These are phyloP conservation scores for Amanita fuliginea DNA, from an alignment of 768 basidiomycete genomes.

Conservation along the genomic window DNA sequence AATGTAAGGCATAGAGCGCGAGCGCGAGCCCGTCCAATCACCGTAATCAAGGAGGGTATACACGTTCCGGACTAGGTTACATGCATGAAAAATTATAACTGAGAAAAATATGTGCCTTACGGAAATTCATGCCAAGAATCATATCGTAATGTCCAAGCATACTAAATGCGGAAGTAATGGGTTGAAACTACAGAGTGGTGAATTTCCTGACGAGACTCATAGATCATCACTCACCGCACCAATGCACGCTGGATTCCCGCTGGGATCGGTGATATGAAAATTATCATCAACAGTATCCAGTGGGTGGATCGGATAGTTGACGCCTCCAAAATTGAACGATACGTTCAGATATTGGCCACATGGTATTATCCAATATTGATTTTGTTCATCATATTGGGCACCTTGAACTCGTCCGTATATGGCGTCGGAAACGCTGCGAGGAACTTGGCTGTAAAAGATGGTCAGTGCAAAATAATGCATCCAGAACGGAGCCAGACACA, in stretches of 20 bases:
- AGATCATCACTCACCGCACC: conserved; percentile 43
- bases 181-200: conserved; percentile 50
- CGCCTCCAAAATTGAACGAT: conserved; percentile 61
- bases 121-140: conserved; percentile 73
- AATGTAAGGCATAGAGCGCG: conserved; percentile 49
- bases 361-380: conserved; percentile 61
- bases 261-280: conserved; percentile 31
- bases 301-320: conserved; percentile 62
- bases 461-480: neutral
- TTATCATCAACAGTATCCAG: conserved; percentile 58
- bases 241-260: conserved; percentile 49
- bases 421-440: conserved; percentile 63
- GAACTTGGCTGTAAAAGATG: conserved; percentile 47
- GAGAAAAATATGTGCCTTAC: conserved; percentile 27
- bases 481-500: neutral
- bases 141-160: conserved; percentile 70
- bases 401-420: conserved; percentile 74
- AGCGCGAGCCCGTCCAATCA: conserved; percentile 43
- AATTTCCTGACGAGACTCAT: neutral
- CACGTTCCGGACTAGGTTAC: conserved; percentile 55
- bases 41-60: conserved; percentile 70
- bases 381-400: conserved; percentile 47
- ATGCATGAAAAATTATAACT: neutral
- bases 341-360: conserved; percentile 66
- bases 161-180: conserved; percentile 72